These are phyloP conservation scores for Citrus sinensis DNA, from an alignment of 345 rosid genomes.

Conservation along the genomic window DNA sequence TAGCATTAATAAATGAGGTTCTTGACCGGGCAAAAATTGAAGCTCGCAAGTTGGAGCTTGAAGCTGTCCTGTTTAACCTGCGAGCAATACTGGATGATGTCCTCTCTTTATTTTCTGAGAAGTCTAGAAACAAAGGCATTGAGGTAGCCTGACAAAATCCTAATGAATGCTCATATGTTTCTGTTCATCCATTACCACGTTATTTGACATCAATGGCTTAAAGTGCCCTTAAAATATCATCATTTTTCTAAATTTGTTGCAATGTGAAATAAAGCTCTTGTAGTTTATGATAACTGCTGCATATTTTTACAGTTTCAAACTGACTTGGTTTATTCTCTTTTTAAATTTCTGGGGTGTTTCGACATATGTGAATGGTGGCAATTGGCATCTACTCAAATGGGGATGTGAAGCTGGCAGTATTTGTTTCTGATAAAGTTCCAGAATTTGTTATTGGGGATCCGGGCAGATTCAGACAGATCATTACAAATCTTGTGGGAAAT, in stretches of 20 bases:
- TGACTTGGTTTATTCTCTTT: constrained; percentile 11
- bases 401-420: constrained; percentile 78
- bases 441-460: constrained; percentile 87
- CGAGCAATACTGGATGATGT: constrained; percentile 93
- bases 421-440: constrained; percentile 87
- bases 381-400: constrained; percentile 13
- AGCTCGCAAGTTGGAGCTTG: constrained; percentile 90
- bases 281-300: background rate
- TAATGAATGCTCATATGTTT: background rate
- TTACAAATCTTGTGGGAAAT: constrained; percentile 94
- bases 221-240: background rate
- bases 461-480: constrained; percentile 92
- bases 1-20: constrained; percentile 88
- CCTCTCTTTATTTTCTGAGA: constrained; percentile 92
- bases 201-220: background rate
- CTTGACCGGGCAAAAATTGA: constrained; percentile 98
- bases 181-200: background rate
- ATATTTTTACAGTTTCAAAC: background rate
- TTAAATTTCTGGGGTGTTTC: background rate
- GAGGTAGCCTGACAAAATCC: constrained; percentile 49
- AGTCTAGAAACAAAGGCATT: constrained; percentile 79
- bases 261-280: background rate
- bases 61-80: constrained; percentile 72
- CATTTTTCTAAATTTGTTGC: constrained; percentile 1
- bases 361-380: constrained; percentile 15